Evolutionary conservation across 345 rosid genomes (phyloP).

Genomic region (Arabis alpina): DNA sequence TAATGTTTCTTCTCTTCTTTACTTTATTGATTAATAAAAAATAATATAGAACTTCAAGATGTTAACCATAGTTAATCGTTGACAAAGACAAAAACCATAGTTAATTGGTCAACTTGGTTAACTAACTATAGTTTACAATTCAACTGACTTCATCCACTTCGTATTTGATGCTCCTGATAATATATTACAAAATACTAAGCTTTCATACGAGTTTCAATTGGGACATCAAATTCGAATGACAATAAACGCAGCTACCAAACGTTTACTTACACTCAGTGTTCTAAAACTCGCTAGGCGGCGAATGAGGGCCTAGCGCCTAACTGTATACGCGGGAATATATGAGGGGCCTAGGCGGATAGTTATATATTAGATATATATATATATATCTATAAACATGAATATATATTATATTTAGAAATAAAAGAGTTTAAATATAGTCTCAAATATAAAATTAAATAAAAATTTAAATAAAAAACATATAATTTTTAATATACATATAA

Average conservation of each 20-base stretch:
- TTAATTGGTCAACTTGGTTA: conserved; percentile 38
- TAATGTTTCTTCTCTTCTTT: conserved; percentile 3
- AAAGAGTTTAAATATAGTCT: no score
- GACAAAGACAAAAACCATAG: conserved; percentile 32
- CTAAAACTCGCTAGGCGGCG: no score
- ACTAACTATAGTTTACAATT: conserved; percentile 36
- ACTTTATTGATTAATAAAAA: not conserved
- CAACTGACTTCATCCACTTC: conserved; percentile 14
- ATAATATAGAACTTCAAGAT: conserved; percentile 5
- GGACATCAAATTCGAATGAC: not conserved
- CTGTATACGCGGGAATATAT: no score
- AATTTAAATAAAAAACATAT: no score
- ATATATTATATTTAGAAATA: no score
- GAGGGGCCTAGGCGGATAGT: no score
- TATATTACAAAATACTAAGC: conserved; percentile 4
- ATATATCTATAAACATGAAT: no score
- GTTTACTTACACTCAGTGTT: no score
- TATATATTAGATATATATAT: no score
- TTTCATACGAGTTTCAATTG: not conserved
- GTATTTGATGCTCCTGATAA: conserved; percentile 14
- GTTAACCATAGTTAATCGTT: conserved; percentile 35
- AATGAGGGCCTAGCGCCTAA: no score
- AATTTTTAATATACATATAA: no score
- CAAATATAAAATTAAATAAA: no score
- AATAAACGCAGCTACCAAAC: conserved; percentile 12